phyloP scores from a whole-genome alignment of 495 filamentous ascomycete genomes.

The Jackrogersella minutella region DNA sequence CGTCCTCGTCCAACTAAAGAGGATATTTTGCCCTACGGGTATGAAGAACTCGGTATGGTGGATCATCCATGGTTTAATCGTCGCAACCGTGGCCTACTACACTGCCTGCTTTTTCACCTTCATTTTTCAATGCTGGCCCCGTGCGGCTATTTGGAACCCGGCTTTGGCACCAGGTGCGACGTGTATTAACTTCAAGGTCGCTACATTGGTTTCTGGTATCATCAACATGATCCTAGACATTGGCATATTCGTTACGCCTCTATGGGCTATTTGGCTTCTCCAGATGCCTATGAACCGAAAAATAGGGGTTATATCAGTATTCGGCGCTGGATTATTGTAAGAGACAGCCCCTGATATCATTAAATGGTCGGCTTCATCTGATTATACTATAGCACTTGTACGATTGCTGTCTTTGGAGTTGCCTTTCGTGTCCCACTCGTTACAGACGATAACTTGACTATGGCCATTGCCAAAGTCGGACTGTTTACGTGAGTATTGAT shows the following conservation, averaged over 20 bases:
- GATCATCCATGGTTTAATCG: not conserved
- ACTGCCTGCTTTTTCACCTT: not conserved
- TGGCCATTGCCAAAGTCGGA: conserved; percentile 43
- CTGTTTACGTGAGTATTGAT: conserved; percentile 46
- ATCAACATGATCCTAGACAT: not conserved
- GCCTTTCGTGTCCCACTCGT: conserved; percentile 40
- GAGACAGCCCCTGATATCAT: not conserved
- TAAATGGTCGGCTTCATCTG: not conserved
- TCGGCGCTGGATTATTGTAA: not conserved
- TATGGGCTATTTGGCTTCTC: not conserved
- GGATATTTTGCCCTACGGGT: not conserved
- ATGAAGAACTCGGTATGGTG: not conserved
- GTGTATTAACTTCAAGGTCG: not conserved
- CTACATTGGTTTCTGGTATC: not conserved
- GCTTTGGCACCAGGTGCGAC: not conserved
- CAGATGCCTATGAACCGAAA: not conserved
- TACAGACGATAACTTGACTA: conserved; percentile 39
- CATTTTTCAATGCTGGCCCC: not conserved
- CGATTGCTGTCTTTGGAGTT: conserved; percentile 42
- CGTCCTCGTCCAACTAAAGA: not conserved
- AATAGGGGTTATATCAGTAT: not conserved
- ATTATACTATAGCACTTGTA: conserved; percentile 33
- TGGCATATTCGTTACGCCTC: not conserved
- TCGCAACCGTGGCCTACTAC: not conserved
- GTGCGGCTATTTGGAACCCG: not conserved